Conservation (phyloP, 257 asterid species). For the Rauvolfia tetraphylla region DNA sequence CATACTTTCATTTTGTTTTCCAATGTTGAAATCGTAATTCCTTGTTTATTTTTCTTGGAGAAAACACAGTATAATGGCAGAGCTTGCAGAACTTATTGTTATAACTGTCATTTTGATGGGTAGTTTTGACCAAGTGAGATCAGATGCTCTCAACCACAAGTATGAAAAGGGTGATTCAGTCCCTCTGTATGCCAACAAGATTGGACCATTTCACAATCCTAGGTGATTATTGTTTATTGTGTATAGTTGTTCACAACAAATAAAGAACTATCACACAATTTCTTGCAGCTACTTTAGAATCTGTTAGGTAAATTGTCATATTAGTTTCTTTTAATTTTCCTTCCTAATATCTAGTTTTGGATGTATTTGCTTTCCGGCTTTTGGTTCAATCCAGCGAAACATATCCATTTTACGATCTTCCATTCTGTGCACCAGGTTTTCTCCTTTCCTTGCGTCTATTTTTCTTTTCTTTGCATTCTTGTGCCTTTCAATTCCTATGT, state of each 20-base stretch:
- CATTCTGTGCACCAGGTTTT: slow-evolving; percentile 29
- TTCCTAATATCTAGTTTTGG: not conserved
- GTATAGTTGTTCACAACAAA: not conserved
- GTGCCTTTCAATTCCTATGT: not conserved
- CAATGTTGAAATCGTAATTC: slow-evolving; percentile 6
- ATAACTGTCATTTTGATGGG: not conserved
- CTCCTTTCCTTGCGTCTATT: slow-evolving; percentile 3
- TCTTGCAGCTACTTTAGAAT: not conserved
- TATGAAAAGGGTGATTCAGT: slow-evolving; percentile 23
- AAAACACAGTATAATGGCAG: not conserved
- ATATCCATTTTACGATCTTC: slow-evolving; percentile 22
- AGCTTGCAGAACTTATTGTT: not conserved
- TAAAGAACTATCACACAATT: not conserved
- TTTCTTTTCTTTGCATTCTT: not conserved
- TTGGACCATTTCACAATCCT: slow-evolving; percentile 23
- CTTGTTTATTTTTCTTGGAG: not conserved
- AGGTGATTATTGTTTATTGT: slow-evolving; percentile 3
- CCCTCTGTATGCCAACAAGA: slow-evolving; percentile 19
- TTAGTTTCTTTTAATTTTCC: no score
- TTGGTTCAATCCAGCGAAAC: slow-evolving; percentile 20
- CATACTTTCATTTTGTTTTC: slow-evolving; percentile 1
- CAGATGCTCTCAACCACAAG: slow-evolving; percentile 17
- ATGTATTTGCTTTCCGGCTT: not conserved
- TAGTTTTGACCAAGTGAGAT: not conserved
- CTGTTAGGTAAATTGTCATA: not conserved